Percentiles rank a stretch among this genome's conserved stretches.
Conservation (phyloP, 768 basidiomycete species). For the Agaricus blazei region DNA sequence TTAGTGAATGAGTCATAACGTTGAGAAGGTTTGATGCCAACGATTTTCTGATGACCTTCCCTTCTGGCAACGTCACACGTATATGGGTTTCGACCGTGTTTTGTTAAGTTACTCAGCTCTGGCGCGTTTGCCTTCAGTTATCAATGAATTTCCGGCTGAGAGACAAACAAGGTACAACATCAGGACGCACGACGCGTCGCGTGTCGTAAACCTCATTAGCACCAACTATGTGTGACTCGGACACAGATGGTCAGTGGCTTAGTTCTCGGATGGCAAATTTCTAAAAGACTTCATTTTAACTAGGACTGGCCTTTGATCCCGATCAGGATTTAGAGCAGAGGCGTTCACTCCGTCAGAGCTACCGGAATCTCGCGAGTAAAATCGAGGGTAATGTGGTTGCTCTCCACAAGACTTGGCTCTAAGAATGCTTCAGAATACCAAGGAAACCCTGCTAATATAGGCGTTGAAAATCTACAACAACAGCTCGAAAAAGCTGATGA, state of each 20-base stretch:
- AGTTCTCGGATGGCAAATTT: no score
- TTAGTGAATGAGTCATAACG: constrained; percentile 3
- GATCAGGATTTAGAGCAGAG: constrained; percentile 83
- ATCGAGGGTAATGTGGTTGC: constrained; percentile 47
- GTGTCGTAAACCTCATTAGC: background rate
- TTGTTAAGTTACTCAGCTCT: no score
- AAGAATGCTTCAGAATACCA: constrained; percentile 31
- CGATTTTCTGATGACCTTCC: no score
- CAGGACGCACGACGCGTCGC: constrained; percentile 16
- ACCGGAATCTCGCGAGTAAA: constrained; percentile 58
- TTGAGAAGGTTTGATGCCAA: no score
- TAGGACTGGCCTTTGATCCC: constrained; percentile 62
- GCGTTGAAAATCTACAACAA: constrained; percentile 48
- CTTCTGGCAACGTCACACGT: no score
- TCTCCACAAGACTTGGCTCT: background rate
- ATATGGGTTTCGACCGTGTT: no score
- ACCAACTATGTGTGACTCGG: constrained; percentile 24
- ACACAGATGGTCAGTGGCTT: constrained; percentile 20
- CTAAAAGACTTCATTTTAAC: background rate
- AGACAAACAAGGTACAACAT: constrained; percentile 27
- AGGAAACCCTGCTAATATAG: constrained; percentile 49
- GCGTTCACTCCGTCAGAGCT: constrained; percentile 66
- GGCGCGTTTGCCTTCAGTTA: no score
- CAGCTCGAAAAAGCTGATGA: constrained; percentile 55
- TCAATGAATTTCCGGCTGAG: no score